Evolutionary conservation across 1,284 basidiomycete species (phyloP).

Genomic region (Vanrija sp.): DNA sequence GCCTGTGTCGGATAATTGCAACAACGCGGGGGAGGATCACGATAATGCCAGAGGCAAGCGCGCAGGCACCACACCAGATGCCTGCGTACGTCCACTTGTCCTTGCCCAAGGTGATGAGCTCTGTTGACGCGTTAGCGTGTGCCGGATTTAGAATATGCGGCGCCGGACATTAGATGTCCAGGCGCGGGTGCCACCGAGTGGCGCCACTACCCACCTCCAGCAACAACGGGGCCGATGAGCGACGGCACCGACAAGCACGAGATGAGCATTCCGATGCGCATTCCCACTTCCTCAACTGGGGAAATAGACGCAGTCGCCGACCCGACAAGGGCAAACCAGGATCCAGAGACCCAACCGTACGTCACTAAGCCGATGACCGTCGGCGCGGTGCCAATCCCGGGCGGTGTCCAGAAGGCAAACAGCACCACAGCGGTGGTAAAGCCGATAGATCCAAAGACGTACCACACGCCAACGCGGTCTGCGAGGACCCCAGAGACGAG

Average conservation of each 20-base stretch:
- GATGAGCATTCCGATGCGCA: constrained; percentile 45
- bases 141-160: background rate
- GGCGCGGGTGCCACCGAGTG: background rate
- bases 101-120: background rate
- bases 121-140: background rate
- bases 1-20: too few relatives aligned
- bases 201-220: constrained; percentile 16
- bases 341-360: constrained; percentile 36
- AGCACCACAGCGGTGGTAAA: constrained; percentile 14
- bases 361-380: constrained; percentile 37
- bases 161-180: background rate
- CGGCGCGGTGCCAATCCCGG: constrained; percentile 13
- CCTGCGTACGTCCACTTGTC: constrained; percentile 26
- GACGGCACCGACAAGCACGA: constrained; percentile 28
- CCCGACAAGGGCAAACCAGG: constrained; percentile 36
- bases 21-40: too few relatives aligned
- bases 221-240: constrained; percentile 39
- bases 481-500: constrained; percentile 9
- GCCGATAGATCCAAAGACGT: constrained; percentile 7
- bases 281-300: constrained; percentile 41
- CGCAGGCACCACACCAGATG: constrained; percentile 23
- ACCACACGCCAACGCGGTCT: constrained; percentile 13
- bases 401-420: constrained; percentile 20
- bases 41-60: too few relatives aligned
- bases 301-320: constrained; percentile 37